Evolutionary conservation across 352 stramenopile genomes (phyloP).

Genomic region (Chrysophaeum taylorii): DNA sequence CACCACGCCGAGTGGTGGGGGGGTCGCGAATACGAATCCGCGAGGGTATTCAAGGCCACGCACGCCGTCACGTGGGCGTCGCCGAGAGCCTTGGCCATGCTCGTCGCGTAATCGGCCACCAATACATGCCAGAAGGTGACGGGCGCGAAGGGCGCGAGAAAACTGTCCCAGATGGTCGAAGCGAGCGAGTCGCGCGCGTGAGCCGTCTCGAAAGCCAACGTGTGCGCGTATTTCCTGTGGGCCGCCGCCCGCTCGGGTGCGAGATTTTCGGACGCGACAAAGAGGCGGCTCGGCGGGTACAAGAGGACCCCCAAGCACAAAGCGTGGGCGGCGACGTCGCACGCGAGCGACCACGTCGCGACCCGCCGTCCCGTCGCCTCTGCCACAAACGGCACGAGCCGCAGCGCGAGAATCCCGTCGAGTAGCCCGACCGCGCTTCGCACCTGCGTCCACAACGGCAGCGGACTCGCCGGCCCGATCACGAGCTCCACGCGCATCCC

Average conservation of each 20-base stretch:
- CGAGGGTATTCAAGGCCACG: not conserved
- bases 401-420: not conserved
- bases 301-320: not conserved
- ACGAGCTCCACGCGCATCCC: not conserved
- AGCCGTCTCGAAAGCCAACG: not conserved
- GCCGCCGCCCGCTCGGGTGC: not conserved
- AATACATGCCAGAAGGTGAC: constrained; percentile 14
- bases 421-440: not conserved
- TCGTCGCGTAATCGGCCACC: constrained; percentile 9
- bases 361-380: no score
- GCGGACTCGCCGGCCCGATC: not conserved
- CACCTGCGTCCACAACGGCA: not conserved
- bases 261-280: no score
- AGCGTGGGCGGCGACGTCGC: not conserved
- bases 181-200: not conserved
- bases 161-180: not conserved
- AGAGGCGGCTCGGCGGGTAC: not conserved
- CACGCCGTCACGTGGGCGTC: constrained; percentile 4
- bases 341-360: not conserved
- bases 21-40: no score
- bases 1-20: not conserved
- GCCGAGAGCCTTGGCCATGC: constrained; percentile 5
- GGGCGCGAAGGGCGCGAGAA: not conserved
- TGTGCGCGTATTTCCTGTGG: not conserved
- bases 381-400: not conserved